Conservation (phyloP, 306 rosid species). For the Corylus heterophylla region DNA sequence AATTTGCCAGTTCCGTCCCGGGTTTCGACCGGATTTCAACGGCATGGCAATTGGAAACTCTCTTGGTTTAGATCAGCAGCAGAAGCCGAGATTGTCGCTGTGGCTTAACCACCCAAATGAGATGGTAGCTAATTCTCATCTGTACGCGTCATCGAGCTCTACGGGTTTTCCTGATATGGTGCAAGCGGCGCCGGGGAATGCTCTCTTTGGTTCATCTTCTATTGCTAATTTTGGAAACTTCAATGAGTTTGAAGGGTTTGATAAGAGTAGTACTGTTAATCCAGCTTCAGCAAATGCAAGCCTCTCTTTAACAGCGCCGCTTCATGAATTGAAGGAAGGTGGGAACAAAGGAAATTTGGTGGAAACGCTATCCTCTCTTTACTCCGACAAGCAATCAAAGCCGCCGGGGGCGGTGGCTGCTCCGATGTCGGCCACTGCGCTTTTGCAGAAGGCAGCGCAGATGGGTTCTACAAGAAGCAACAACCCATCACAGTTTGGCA, state of each 20-base stretch:
- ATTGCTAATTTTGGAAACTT: slow-evolving; percentile 42
- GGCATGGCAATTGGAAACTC: slow-evolving; percentile 25
- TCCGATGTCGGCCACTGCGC: slow-evolving; percentile 79
- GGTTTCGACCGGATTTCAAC: slow-evolving; percentile 40
- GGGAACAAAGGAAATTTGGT: slow-evolving; percentile 23
- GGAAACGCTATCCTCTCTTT: slow-evolving; percentile 15
- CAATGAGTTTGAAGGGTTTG: slow-evolving; percentile 2
- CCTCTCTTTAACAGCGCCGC: slow-evolving; percentile 46
- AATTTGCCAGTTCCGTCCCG: slow-evolving; percentile 38
- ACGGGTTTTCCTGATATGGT: slow-evolving; percentile 51
- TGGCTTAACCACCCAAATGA: slow-evolving; percentile 72
- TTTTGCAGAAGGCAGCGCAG: slow-evolving; percentile 65
- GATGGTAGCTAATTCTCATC: slow-evolving; percentile 42
- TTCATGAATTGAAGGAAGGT: slow-evolving; percentile 41
- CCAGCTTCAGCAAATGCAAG: slow-evolving; percentile 43
- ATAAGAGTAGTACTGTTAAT: neutral
- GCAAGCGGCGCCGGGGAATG: slow-evolving; percentile 45
- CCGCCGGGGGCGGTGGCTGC: slow-evolving; percentile 34
- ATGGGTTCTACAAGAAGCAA: slow-evolving; percentile 61
- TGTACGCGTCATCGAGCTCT: slow-evolving; percentile 37
- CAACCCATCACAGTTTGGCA: slow-evolving; percentile 42
- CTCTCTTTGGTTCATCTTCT: slow-evolving; percentile 50
- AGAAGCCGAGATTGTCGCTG: slow-evolving; percentile 67
- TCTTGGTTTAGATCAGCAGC: slow-evolving; percentile 38
- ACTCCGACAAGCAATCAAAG: slow-evolving; percentile 21